Conservation (phyloP, 2,329 filamentous ascomycete genomes). For the Fusarium fujikuroi region DNA sequence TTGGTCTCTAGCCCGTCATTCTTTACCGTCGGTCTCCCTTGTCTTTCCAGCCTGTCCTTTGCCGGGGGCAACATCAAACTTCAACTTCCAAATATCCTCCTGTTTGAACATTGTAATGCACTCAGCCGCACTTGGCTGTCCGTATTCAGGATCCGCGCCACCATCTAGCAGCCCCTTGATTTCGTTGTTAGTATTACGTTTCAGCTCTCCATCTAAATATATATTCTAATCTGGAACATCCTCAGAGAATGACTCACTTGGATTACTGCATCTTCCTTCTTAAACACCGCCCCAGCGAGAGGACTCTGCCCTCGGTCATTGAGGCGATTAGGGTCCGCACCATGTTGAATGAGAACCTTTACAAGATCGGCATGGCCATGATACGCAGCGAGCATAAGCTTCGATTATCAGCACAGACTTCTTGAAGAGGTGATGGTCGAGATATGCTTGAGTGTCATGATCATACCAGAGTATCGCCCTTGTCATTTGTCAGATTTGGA, state of each 20-base stretch:
- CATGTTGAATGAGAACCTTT: constrained; percentile 67
- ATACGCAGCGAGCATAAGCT: constrained; percentile 79
- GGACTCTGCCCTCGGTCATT: constrained; percentile 77
- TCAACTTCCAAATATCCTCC: constrained; percentile 60
- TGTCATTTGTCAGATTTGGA: constrained; percentile 76
- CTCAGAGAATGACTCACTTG: constrained; percentile 52
- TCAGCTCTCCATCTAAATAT: rapidly evolving
- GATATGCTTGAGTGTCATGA: constrained; percentile 40
- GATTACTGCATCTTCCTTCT: constrained; percentile 73
- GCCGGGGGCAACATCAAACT: constrained; percentile 61
- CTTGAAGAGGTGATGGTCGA: neutral
- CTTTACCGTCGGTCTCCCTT: neutral
- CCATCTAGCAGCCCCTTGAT: constrained; percentile 59
- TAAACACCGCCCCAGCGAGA: constrained; percentile 78
- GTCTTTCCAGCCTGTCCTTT: constrained; percentile 48
- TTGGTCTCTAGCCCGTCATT: neutral
- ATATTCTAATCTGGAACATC: neutral
- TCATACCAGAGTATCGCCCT: constrained; percentile 73
- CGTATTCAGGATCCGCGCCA: constrained; percentile 65
- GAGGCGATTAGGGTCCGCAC: constrained; percentile 73
- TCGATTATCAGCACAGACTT: constrained; percentile 1
- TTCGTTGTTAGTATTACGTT: neutral
- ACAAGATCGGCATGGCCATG: constrained; percentile 72
- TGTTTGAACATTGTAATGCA: constrained; percentile 64
- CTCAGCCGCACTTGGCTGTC: constrained; percentile 60